phyloP scores from a whole-genome alignment of 495 filamentous ascomycete species.

The Rhizodiscina lignyota region DNA sequence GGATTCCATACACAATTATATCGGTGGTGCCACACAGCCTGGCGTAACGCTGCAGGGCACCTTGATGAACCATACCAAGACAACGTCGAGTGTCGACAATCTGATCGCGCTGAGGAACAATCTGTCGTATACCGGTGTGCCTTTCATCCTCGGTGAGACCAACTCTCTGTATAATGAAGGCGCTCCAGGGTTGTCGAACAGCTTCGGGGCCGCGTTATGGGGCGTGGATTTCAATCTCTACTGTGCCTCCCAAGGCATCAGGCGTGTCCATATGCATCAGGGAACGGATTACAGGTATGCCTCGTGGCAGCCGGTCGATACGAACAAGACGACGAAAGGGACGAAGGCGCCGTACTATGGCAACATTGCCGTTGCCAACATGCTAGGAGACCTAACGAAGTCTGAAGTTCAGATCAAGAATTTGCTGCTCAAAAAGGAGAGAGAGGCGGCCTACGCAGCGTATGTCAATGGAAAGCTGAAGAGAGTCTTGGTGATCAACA shows the following conservation, averaged over 20 bases:
- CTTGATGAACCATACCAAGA: slow-evolving; percentile 48
- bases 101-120: slow-evolving; percentile 14
- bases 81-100: slow-evolving; percentile 28
- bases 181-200: slow-evolving; percentile 43
- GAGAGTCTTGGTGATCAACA: slow-evolving; percentile 8
- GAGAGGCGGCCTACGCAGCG: slow-evolving; percentile 9
- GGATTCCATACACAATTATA: slow-evolving; percentile 47
- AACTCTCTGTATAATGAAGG: slow-evolving; percentile 53
- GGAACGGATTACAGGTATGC: slow-evolving; percentile 18
- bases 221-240: slow-evolving; percentile 48
- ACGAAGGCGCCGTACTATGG: slow-evolving; percentile 21
- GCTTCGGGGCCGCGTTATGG: slow-evolving; percentile 59
- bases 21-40: slow-evolving; percentile 40
- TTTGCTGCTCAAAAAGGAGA: slow-evolving; percentile 1
- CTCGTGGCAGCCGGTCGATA: slow-evolving; percentile 20
- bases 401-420: slow-evolving; percentile 13
- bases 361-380: slow-evolving; percentile 21
- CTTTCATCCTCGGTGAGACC: slow-evolving; percentile 48
- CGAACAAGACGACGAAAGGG: slow-evolving; percentile 13
- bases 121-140: slow-evolving; percentile 18
- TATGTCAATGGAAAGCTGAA: slow-evolving; percentile 17
- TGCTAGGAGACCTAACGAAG: slow-evolving; percentile 21
- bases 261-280: slow-evolving; percentile 46
- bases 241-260: slow-evolving; percentile 38
- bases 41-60: slow-evolving; percentile 49